These are phyloP conservation scores for Setomelanomma holmii DNA, from an alignment of 2,329 filamentous ascomycete genomes.

Conservation along the genomic window DNA sequence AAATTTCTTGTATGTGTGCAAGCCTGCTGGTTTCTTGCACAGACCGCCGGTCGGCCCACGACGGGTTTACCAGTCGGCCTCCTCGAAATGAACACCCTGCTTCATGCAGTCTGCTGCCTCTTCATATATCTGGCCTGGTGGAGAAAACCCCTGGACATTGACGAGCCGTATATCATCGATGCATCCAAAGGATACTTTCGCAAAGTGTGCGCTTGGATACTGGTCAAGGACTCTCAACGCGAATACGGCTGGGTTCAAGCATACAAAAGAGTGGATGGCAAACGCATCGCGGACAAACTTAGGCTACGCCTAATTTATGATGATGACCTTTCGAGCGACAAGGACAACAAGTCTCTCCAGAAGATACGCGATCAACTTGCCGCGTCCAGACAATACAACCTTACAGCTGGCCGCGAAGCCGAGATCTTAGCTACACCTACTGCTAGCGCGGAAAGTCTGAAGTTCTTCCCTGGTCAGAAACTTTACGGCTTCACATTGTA, in stretches of 20 bases:
- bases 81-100: slow-evolving; percentile 67
- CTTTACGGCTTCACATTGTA: not conserved
- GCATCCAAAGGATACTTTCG: not conserved
- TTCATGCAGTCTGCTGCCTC: slow-evolving; percentile 49
- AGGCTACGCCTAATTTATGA: too few relatives aligned
- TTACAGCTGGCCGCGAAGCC: too few relatives aligned
- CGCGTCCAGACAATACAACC: too few relatives aligned
- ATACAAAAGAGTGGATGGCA: too few relatives aligned
- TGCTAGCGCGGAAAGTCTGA: too few relatives aligned
- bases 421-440: too few relatives aligned
- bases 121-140: slow-evolving; percentile 40
- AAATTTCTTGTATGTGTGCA: slow-evolving; percentile 30
- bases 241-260: not conserved
- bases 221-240: not conserved
- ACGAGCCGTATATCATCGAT: slow-evolving; percentile 9
- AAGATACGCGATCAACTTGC: too few relatives aligned
- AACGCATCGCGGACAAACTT: too few relatives aligned
- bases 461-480: not conserved
- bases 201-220: not conserved
- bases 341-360: too few relatives aligned
- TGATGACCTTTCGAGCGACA: too few relatives aligned
- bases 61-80: slow-evolving; percentile 52
- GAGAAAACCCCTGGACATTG: slow-evolving; percentile 35
- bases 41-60: slow-evolving; percentile 23
- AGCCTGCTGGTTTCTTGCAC: slow-evolving; percentile 34